phyloP scores from a whole-genome alignment of 306 rosid genomes.

The Fagus crenata region DNA sequence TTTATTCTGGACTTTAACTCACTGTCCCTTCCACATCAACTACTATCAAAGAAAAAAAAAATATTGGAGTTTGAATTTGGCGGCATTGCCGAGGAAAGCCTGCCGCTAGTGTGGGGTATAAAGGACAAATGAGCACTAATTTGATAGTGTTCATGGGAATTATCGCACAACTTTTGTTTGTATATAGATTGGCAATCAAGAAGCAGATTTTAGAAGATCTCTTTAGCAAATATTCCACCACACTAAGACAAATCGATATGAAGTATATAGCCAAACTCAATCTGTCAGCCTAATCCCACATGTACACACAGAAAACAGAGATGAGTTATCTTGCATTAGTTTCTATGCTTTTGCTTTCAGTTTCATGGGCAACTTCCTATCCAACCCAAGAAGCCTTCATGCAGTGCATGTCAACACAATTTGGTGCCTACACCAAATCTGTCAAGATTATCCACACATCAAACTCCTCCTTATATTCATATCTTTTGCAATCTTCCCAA shows the following conservation, averaged over 20 bases:
- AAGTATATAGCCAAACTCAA: not conserved
- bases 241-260: no score
- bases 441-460: conserved; percentile 20
- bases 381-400: conserved; percentile 13
- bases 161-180: no score
- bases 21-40: no score
- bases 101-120: no score
- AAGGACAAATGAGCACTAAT: no score
- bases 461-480: conserved; percentile 5
- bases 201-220: not conserved
- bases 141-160: not conserved
- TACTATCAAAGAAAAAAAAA: no score
- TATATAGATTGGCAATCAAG: no score
- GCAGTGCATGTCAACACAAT: conserved; percentile 21
- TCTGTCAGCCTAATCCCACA: not conserved
- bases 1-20: no score
- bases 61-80: no score
- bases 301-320: not conserved
- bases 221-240: not conserved
- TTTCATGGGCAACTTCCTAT: conserved; percentile 5
- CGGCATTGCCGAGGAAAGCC: no score
- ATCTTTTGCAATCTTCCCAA: conserved; percentile 25
- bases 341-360: conserved; percentile 17
- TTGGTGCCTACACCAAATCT: not conserved
- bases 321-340: conserved; percentile 8